Conservation (phyloP, 257 asterid genomes). For the Fraxinus americana region DNA sequence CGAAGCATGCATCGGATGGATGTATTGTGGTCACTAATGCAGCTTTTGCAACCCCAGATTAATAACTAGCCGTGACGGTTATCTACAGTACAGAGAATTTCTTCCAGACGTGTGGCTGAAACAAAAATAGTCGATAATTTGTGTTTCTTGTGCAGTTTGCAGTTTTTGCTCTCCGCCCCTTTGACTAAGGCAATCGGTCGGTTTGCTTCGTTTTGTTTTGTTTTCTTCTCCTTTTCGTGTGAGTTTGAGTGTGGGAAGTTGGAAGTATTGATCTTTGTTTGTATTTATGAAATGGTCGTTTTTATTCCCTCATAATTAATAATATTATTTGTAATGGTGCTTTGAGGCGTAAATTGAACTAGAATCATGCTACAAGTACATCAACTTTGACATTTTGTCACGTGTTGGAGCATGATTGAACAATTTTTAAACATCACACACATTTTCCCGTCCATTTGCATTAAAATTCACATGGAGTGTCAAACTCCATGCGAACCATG, state of each 20-base stretch:
- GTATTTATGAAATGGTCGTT: neutral
- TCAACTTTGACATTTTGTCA: too few species aligned
- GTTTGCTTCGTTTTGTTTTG: neutral
- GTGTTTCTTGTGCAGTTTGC: neutral
- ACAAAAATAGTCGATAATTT: neutral
- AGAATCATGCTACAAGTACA: too few species aligned
- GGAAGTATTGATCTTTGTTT: neutral
- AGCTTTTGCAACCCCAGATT: slow-evolving; percentile 69
- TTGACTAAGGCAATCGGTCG: neutral
- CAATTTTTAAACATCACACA: too few species aligned
- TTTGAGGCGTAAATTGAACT: too few species aligned
- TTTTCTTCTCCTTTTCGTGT: neutral
- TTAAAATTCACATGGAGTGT: too few species aligned
- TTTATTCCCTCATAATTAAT: neutral
- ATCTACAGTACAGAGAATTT: neutral
- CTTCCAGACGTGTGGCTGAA: neutral
- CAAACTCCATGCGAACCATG: too few species aligned
- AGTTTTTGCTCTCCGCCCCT: neutral
- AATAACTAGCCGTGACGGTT: slow-evolving; percentile 15
- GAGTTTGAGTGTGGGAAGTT: neutral
- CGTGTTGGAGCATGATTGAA: too few species aligned
- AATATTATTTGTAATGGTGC: neutral
- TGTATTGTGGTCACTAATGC: slow-evolving; percentile 89
- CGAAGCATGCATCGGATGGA: slow-evolving; percentile 94
- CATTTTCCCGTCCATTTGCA: too few species aligned